Percentiles rank a stretch among this genome's conserved stretches.
Conservation (phyloP, 331 rosid genomes). For the Malus hybrid region DNA sequence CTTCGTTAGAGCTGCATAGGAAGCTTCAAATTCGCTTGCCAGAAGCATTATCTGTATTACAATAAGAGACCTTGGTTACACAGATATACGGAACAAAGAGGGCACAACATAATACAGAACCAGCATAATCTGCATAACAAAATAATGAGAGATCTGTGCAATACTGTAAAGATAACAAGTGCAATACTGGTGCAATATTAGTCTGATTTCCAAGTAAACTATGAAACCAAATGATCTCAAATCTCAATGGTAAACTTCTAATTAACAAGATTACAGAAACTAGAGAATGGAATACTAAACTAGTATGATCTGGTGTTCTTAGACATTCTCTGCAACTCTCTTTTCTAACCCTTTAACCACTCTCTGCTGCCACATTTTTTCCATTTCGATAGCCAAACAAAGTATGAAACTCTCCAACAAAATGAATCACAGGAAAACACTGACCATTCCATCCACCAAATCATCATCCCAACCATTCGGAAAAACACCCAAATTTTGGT, state of each 20-base stretch:
- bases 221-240: not conserved
- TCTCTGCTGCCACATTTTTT: not conserved
- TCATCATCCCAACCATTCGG: not conserved
- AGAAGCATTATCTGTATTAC: constrained; percentile 10
- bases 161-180: too few relatives aligned
- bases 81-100: not conserved
- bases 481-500: not conserved
- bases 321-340: not conserved
- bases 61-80: not conserved
- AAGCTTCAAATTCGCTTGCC: constrained; percentile 11
- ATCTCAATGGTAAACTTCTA: too few relatives aligned
- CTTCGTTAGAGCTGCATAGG: constrained; percentile 1
- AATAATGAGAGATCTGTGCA: constrained; percentile 1
- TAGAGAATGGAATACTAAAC: too few relatives aligned
- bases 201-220: not conserved
- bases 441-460: not conserved
- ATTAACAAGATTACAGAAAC: not conserved
- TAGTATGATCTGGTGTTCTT: too few relatives aligned
- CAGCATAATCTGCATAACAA: constrained; percentile 23
- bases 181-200: not conserved
- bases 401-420: not conserved
- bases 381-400: not conserved
- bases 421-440: not conserved
- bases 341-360: too few relatives aligned
- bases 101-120: not conserved